Base-by-base conservation (phyloP, 1,284 basidiomycete species). In the Ceratobasidium sp. region DNA sequence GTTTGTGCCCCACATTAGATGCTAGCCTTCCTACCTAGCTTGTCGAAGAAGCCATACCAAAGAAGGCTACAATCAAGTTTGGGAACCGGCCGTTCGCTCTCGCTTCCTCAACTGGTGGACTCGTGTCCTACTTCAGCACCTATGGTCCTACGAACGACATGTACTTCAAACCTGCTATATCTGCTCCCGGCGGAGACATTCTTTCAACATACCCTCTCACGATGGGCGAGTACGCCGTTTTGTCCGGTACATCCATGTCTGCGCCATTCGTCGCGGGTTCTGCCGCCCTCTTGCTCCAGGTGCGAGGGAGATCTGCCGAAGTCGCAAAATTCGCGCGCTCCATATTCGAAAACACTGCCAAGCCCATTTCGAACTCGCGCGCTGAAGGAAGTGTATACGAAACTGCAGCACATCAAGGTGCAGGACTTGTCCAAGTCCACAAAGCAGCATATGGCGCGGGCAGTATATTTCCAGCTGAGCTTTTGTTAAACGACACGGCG, bases 401-500 rank as follows among this genome's bases (percentile, higher is more conserved):
- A 26, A 91, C 91, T 10, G 87, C 90, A 9, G 89, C 90, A 1
- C 89, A 90, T 76, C 90, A 91, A 80, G 94, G 94, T 55, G 88
- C 91, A 26, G 93, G 93, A 28, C 83, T 93, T 70, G 86, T 94
- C 77, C 87, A 94, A 81, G 89, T 91, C 10, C 91, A 88, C 84
- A 87, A 89, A 78, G 93, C 93, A 0, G 6, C 20, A 15, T n/a
- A 42, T 13, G 13, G 15, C n/a, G 44, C 61, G 13, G 40, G 61
- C 9, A 81, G 88, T 33, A 86, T 94, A 53, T 88, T 87, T 2
- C 92, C 91, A 4, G 87, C 89, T 5, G 88, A 91, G 82, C 85
- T 94, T 33, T 84, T 91, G 78, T 85, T 94, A 69, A 95, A 94
- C 83, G 93, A 94, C 83, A 94, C 93, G 0, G 88, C 89, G 0